These are phyloP conservation scores for Corynascus novoguineensis DNA, from an alignment of 495 filamentous ascomycete genomes.

Conservation along the genomic window DNA sequence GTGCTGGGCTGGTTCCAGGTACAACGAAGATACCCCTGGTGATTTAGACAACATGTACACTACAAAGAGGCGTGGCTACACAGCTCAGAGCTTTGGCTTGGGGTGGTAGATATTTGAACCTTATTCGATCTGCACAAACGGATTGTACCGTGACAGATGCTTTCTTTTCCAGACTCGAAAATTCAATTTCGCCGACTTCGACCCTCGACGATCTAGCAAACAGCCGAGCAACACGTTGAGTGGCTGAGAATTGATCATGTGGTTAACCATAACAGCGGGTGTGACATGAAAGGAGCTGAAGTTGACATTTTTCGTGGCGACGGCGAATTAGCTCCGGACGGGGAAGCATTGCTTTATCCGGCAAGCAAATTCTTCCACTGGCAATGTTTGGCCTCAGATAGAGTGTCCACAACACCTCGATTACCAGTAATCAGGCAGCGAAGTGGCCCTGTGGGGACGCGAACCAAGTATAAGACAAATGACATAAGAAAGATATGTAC, in stretches of 20 bases:
- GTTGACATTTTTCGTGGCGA: constrained; percentile 3
- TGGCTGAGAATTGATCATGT: neutral
- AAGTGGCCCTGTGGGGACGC: too few species aligned
- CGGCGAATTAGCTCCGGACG: neutral
- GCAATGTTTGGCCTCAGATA: neutral
- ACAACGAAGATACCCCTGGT: constrained; percentile 45
- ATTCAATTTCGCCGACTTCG: too few species aligned
- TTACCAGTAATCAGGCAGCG: too few species aligned
- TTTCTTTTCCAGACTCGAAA: neutral
- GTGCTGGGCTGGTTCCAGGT: constrained; percentile 45
- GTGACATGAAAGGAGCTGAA: neutral
- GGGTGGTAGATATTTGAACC: neutral
- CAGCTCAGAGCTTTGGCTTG: constrained; percentile 24
- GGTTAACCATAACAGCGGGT: neutral
- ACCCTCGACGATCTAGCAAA: neutral
- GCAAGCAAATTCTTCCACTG: neutral
- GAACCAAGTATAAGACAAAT: too few species aligned
- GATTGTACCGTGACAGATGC: neutral
- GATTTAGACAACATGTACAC: constrained; percentile 42
- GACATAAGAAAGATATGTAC: too few species aligned
- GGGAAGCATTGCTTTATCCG: neutral
- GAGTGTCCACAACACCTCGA: neutral
- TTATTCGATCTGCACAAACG: neutral
- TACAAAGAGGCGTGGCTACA: constrained; percentile 41
- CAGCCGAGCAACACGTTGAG: neutral